Evolutionary conservation across 2,329 filamentous ascomycete species (phyloP).

Genomic region (Fusarium torulosum): DNA sequence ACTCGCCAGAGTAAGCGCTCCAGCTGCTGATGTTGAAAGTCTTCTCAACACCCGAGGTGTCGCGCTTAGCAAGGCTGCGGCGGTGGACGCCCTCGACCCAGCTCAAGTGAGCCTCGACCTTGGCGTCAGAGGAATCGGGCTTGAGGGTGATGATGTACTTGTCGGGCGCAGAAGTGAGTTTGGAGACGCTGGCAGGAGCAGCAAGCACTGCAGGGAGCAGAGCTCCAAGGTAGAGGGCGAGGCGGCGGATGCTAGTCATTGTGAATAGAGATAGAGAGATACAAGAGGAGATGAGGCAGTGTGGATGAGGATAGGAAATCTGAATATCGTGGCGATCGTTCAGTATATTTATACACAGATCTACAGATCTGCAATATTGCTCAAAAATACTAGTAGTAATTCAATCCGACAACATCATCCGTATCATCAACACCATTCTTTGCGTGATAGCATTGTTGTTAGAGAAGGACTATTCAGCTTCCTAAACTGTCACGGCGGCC

Average conservation of each 20-base stretch:
- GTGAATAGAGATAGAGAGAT: slow-evolving; percentile 12
- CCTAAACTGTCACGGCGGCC: slow-evolving; percentile 42
- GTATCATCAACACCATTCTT: slow-evolving; percentile 33
- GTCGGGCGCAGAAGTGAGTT: slow-evolving; percentile 29
- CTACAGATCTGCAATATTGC: neutral
- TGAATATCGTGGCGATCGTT: slow-evolving; percentile 7
- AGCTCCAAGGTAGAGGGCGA: slow-evolving; percentile 51
- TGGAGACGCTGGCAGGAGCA: slow-evolving; percentile 42
- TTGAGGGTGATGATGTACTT: slow-evolving; percentile 73
- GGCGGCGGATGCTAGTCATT: slow-evolving; percentile 50
- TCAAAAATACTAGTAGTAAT: neutral
- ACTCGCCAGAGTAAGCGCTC: slow-evolving; percentile 59
- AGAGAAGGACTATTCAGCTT: slow-evolving; percentile 35
- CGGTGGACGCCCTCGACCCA: slow-evolving; percentile 64
- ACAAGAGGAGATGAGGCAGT: slow-evolving; percentile 14
- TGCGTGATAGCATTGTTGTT: slow-evolving; percentile 32
- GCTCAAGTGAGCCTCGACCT: slow-evolving; percentile 61
- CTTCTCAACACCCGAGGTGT: slow-evolving; percentile 52
- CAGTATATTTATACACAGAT: slow-evolving; percentile 35
- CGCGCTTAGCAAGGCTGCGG: slow-evolving; percentile 64
- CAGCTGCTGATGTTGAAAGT: slow-evolving; percentile 49
- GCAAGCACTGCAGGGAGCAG: slow-evolving; percentile 51
- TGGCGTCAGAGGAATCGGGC: slow-evolving; percentile 57
- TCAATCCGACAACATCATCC: slow-evolving; percentile 14
- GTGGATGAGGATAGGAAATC: slow-evolving; percentile 30